A percentile compares a stretch with the other conserved stretches of the same genome.
phyloP scores from a whole-genome alignment of 225 moss, liverwort and hornwort genomes.

The Marchantia paleacea region DNA sequence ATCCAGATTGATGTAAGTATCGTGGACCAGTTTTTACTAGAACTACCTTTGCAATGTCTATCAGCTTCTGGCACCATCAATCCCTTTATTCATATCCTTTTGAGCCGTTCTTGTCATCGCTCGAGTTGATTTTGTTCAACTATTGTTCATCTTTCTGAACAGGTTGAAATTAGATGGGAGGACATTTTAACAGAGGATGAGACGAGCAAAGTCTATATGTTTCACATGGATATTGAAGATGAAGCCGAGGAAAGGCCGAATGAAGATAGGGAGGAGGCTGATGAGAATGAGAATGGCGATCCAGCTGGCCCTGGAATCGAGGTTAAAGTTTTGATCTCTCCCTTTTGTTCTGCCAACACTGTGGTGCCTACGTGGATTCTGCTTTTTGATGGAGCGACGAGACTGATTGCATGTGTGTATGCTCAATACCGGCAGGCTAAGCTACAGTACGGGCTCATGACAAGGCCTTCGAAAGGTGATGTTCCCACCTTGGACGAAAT shows the following conservation, averaged over 20 bases:
- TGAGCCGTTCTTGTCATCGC: neutral
- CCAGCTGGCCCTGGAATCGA: constrained; percentile 75
- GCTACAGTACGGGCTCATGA: constrained; percentile 58
- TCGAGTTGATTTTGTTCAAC: neutral
- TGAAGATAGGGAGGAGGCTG: constrained; percentile 40
- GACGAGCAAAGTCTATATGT: constrained; percentile 78
- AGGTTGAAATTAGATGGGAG: constrained; percentile 96
- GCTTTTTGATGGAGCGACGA: too few relatives aligned
- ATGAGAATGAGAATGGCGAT: constrained; percentile 35
- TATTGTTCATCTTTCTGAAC: neutral
- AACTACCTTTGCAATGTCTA: neutral
- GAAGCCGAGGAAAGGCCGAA: constrained; percentile 60
- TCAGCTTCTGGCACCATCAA: neutral
- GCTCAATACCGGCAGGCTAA: constrained; percentile 40
- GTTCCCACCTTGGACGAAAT: constrained; percentile 84
- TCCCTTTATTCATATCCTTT: neutral
- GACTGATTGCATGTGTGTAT: neutral
- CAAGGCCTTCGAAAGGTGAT: constrained; percentile 30
- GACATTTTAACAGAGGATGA: constrained; percentile 85
- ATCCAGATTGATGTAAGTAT: constrained; percentile 89
- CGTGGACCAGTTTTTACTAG: neutral
- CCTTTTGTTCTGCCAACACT: neutral
- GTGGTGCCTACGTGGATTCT: neutral
- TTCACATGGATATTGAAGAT: constrained; percentile 96
- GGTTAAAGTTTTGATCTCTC: constrained; percentile 10